These are phyloP conservation scores for Kazachstania viticola DNA, from an alignment of 805 yeast genomes.

Conservation along the genomic window DNA sequence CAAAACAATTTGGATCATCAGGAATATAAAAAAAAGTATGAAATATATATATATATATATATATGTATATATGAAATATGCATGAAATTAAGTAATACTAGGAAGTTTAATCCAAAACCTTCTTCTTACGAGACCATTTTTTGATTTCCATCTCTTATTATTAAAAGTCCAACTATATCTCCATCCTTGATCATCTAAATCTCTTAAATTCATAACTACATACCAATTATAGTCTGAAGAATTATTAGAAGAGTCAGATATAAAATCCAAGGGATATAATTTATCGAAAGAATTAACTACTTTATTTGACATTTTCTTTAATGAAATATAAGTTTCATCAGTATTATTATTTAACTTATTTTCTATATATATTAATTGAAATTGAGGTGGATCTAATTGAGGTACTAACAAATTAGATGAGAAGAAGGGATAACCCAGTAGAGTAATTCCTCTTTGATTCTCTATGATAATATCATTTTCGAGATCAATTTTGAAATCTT, in stretches of 20 bases:
- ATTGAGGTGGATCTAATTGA: constrained; percentile 36
- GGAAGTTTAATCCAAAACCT: constrained; percentile 48
- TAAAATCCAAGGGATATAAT: constrained; percentile 12
- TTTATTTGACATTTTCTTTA: constrained; percentile 8
- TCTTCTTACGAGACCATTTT: constrained; percentile 51
- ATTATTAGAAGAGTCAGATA: constrained; percentile 1
- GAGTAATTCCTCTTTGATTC: constrained; percentile 42
- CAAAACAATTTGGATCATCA: constrained; percentile 71
- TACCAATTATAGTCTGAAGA: constrained; percentile 41
- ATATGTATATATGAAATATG: too few species aligned
- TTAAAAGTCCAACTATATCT: constrained; percentile 43
- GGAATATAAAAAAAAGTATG: constrained; percentile 29
- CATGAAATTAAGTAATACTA: neutral
- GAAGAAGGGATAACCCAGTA: constrained; percentile 42
- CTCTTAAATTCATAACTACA: constrained; percentile 48
- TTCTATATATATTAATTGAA: constrained; percentile 8
- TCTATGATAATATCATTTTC: constrained; percentile 36
- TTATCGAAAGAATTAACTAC: constrained; percentile 10
- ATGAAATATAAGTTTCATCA: neutral
- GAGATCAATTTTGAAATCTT: too few species aligned
- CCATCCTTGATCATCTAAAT: constrained; percentile 85
- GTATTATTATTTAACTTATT: neutral
- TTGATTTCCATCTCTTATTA: constrained; percentile 50
- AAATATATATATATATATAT: neutral
- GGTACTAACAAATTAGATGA: constrained; percentile 37